Percentiles rank a stretch among this genome's conserved stretches.
Conservation (phyloP, 257 asterid species). For the Cruciata laevipes region DNA sequence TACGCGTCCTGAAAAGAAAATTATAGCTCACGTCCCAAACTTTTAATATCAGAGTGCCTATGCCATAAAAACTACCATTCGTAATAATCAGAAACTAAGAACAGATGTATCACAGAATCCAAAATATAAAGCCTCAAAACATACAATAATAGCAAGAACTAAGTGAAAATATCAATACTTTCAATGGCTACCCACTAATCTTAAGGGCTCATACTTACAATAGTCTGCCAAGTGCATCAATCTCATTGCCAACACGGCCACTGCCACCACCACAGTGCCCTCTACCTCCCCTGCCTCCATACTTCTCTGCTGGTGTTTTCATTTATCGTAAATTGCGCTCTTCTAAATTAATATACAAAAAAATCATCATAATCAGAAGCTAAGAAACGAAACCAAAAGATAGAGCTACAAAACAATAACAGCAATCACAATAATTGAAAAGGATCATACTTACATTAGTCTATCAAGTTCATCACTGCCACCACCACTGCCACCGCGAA, state of each 20-base stretch:
- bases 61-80: background rate
- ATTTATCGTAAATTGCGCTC: constrained; percentile 16
- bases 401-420: too few relatives aligned
- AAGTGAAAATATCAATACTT: background rate
- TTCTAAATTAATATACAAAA: background rate
- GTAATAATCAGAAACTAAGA: background rate
- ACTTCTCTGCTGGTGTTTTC: constrained; percentile 22
- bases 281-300: constrained; percentile 41
- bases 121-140: too few relatives aligned
- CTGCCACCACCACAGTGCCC: constrained; percentile 23
- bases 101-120: background rate
- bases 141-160: background rate
- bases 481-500: too few relatives aligned
- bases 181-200: background rate
- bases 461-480: constrained; percentile 68
- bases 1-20: constrained; percentile 51
- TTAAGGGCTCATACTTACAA: constrained; percentile 37
- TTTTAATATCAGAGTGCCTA: background rate
- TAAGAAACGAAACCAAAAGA: too few relatives aligned
- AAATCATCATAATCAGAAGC: background rate
- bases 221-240: constrained; percentile 77
- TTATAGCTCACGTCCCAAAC: background rate
- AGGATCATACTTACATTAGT: constrained; percentile 43
- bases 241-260: constrained; percentile 40
- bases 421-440: background rate